A percentile compares a stretch with the other conserved stretches of the same genome.
Evolutionary conservation across 768 basidiomycete genomes (phyloP).

Genomic region (Kwoniella mangroviensis): DNA sequence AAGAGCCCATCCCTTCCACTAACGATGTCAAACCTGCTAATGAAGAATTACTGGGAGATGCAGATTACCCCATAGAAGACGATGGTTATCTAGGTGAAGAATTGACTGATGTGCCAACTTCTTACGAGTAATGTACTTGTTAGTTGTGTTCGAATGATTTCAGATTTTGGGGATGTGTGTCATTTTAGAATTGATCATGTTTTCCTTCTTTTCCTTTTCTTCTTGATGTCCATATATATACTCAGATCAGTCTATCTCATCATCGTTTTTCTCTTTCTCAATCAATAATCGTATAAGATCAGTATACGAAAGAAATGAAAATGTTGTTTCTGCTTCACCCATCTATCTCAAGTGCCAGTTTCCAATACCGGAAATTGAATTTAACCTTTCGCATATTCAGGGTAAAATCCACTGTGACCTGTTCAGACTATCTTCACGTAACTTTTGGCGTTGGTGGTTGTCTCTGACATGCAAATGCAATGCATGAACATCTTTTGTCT

Average conservation of each 20-base stretch:
- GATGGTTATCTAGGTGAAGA: constrained; percentile 33
- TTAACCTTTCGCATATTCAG: background rate
- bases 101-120: constrained; percentile 29
- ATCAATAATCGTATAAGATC: too few species aligned
- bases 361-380: background rate
- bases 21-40: background rate
- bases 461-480: too few species aligned
- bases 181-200: background rate
- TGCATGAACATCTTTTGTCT: background rate
- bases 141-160: background rate
- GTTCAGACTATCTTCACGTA: background rate
- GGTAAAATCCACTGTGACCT: background rate
- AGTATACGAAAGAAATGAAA: background rate
- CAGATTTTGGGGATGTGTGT: background rate
- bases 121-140: constrained; percentile 20
- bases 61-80: constrained; percentile 26
- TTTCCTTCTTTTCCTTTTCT: background rate
- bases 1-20: background rate
- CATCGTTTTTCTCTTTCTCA: background rate
- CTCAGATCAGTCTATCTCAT: background rate
- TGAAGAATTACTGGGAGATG: constrained; percentile 14
- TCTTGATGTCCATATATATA: background rate
- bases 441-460: too few species aligned
- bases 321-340: background rate
- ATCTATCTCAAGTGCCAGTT: background rate